Base-by-base conservation (phyloP, 73 alveolate genomes). In the Paramecium primaurelia region DNA sequence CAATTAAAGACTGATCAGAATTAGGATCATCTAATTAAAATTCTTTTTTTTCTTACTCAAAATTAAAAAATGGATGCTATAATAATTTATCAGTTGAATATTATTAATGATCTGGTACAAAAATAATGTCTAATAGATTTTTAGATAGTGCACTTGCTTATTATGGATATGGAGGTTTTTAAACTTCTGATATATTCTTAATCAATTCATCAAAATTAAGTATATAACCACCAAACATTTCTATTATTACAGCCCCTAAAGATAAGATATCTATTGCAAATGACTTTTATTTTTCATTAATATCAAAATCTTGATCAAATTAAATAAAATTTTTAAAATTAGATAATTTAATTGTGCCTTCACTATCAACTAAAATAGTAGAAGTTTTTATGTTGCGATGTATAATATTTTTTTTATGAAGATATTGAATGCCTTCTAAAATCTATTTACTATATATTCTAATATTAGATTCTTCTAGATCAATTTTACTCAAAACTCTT, bases 211-310 rank as follows among this genome's bases (percentile, higher is more conserved):
- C 28, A 10, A 34, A 4, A 37, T 38, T 96, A 20, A 99, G 99
- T 10, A 98, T 98, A 11, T 68, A 28, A 0, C 98, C 97, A 16
- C 96, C 89, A 45, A 95, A 73, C 97, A 96, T 95, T 71, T 96
- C 98, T 20, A 95, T 89, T 6, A 95, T 86, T 18, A 94, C 94
- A 25, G 96, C 92, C 10, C 98, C 98, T 4, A 96, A 93, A 91
- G 97, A 91, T 97, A 97, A 89, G 5, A 95, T 95, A 58, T 96
- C 98, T 18, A 96, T 94, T 22, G 94, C 60, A 86, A 51, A 86
- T 3, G 69, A 54, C 69, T 54, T 54, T 54, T 54, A 54, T 54
- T 54, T 54, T 54, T 54, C 5, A 54, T 54, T 54, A 6, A 18
- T 54, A 4, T 54, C 28, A 54, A 54, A 20, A 0, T 54, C 69